Evolutionary conservation across 257 asterid species (phyloP), one percentile per base, ranked within the genome.

Genomic region (Anisodus acutangulus): DNA sequence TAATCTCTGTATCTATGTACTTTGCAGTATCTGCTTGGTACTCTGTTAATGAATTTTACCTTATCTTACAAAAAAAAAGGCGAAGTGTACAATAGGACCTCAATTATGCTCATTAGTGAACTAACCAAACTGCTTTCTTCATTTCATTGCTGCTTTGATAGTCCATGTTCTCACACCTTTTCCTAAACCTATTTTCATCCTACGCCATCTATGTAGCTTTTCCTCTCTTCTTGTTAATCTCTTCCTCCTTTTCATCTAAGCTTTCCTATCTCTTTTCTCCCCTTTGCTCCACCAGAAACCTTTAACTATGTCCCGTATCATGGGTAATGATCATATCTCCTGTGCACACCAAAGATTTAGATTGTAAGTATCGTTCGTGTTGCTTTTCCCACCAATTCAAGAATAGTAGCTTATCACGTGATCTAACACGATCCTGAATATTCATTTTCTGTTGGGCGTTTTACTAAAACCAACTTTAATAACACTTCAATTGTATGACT

Each of bases 201-300:
- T 76, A 76, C 80, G 9, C 81, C 64, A 51, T 76, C 22, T 76
- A 53, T 76, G 60, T 53, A 53, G 31, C 81, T 12, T 74, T 7
- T 76, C 81, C 81, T 51, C 64, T 51, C 81, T 74, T 49, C 41
- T 51, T 64, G 81, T 76, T 76, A 22, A 22, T 12, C 76, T 13
- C 26, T 76, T 76, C 3, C 64, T 51, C 47, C 26, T 53, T 53
- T 76, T 76, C 81, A 26, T 76, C 63, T 76, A 53, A 4, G 13
- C 7, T 76, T 54, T 76, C 60, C 22, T 7, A 4, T 76, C 16
- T 22, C 81, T 51, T 51, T 74, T 76, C 63, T 76, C 81, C 64
- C 63, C 45, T 51, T 3, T 54, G 8, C 41, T 76, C 51, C 47
- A 53, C 31, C n/a, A 74, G 62, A 74, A 74, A 74, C 22, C 81